phyloP scores from a whole-genome alignment of 495 filamentous ascomycete genomes.

The Tuber umbilicatum region DNA sequence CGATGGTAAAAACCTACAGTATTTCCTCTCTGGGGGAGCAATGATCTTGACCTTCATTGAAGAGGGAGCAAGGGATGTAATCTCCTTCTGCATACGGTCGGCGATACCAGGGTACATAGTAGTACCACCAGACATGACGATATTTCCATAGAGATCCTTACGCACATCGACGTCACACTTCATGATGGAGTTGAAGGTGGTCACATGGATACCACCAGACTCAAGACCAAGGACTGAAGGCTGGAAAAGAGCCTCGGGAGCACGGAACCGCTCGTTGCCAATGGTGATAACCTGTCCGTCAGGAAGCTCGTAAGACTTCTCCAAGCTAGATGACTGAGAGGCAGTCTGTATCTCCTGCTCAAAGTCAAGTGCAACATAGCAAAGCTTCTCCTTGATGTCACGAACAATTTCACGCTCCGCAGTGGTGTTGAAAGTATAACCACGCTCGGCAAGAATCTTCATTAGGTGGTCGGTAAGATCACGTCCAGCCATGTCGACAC shows the following conservation, averaged over 20 bases:
- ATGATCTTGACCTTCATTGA: constrained; percentile 99
- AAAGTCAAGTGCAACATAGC: constrained; percentile 90
- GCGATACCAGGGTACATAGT: constrained; percentile 99
- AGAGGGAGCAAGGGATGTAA: constrained; percentile 95
- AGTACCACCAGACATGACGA: constrained; percentile 90
- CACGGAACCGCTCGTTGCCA: constrained; percentile 87
- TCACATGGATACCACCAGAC: constrained; percentile 94
- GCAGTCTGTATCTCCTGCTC: constrained; percentile 99
- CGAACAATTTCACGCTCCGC: constrained; percentile 97
- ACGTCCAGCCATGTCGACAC: constrained; percentile 95
- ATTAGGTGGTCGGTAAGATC: constrained; percentile 97
- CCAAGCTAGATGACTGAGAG: constrained; percentile 90
- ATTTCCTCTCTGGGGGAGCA: constrained; percentile 93
- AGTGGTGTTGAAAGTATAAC: constrained; percentile 92
- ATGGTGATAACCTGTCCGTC: constrained; percentile 99
- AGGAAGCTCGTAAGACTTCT: constrained; percentile 99
- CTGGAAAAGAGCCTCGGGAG: constrained; percentile 95
- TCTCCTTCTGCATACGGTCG: constrained; percentile 99
- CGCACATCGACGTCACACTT: constrained; percentile 96
- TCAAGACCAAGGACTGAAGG: constrained; percentile 95
- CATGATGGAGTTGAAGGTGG: constrained; percentile 92
- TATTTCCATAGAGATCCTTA: constrained; percentile 89
- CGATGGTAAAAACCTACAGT: constrained; percentile 61
- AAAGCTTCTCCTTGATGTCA: constrained; percentile 89
- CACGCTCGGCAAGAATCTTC: constrained; percentile 80